These are phyloP conservation scores for Tolypocladium inflatum DNA, from an alignment of 2,329 filamentous ascomycete species.

Conservation along the genomic window DNA sequence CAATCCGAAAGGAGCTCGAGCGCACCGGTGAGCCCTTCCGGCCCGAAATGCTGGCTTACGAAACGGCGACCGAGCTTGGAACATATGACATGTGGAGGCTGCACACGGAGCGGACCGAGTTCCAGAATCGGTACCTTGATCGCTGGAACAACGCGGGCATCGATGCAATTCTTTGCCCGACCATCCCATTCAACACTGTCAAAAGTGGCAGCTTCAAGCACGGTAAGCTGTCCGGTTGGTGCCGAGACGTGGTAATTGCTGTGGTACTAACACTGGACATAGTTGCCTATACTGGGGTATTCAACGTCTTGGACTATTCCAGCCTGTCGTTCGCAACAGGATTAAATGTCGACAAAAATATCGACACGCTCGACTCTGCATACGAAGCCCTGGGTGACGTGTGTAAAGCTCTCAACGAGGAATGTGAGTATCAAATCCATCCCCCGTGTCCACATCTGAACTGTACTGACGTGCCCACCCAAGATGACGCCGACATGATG, in stretches of 20 bases:
- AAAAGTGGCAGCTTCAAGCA: constrained; percentile 34
- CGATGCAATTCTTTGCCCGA: constrained; percentile 55
- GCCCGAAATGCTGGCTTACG: constrained; percentile 25
- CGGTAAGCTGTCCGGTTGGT: constrained; percentile 17
- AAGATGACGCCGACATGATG: constrained; percentile 28
- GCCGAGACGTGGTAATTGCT: no score
- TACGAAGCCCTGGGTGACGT: constrained; percentile 25
- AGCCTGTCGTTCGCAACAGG: constrained; percentile 37
- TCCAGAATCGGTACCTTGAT: constrained; percentile 36
- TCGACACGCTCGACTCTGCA: constrained; percentile 21
- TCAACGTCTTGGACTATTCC: constrained; percentile 38
- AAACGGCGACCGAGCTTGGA: constrained; percentile 24
- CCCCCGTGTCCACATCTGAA: neutral
- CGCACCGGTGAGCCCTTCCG: constrained; percentile 33
- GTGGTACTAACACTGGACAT: neutral
- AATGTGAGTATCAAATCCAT: constrained; percentile 26
- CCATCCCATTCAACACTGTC: constrained; percentile 32
- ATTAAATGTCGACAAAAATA: constrained; percentile 25
- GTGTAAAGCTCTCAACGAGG: constrained; percentile 27
- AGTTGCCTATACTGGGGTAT: constrained; percentile 42
- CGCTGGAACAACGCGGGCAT: constrained; percentile 37
- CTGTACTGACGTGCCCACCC: neutral
- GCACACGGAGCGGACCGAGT: constrained; percentile 33
- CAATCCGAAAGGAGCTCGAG: constrained; percentile 27
- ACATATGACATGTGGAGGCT: constrained; percentile 38